Conservation (phyloP, 1,139 yeast species). For the Hansenula lynferdii region DNA sequence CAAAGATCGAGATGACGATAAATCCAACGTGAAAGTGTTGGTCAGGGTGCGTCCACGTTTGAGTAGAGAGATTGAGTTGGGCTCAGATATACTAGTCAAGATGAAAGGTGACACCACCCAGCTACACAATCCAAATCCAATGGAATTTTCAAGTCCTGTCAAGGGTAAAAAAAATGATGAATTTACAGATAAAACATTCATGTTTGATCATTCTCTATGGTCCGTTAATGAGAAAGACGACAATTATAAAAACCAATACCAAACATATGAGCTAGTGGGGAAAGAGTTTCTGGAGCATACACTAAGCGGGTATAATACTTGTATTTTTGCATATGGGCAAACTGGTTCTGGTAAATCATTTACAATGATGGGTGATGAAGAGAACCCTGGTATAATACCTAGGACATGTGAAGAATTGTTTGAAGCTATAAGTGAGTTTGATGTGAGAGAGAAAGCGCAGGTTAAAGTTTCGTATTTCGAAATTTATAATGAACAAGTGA, state of each 20-base stretch:
- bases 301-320: slow-evolving; percentile 66
- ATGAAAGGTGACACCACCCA: slow-evolving; percentile 31
- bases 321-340: slow-evolving; percentile 76
- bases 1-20: slow-evolving; percentile 2
- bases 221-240: slow-evolving; percentile 37
- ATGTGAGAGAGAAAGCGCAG: slow-evolving; percentile 40
- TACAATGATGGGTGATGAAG: slow-evolving; percentile 63
- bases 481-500: slow-evolving; percentile 67
- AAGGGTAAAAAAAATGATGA: slow-evolving; percentile 18
- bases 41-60: slow-evolving; percentile 44
- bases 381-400: slow-evolving; percentile 60
- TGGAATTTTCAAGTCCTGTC: slow-evolving; percentile 9
- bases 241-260: slow-evolving; percentile 41
- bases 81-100: slow-evolving; percentile 23
- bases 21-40: slow-evolving; percentile 35
- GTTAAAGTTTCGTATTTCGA: slow-evolving; percentile 62
- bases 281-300: slow-evolving; percentile 57
- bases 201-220: slow-evolving; percentile 59
- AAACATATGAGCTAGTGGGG: slow-evolving; percentile 51
- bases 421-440: slow-evolving; percentile 34
- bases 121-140: slow-evolving; percentile 13
- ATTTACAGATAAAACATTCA: slow-evolving; percentile 30
- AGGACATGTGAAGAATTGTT: slow-evolving; percentile 52
- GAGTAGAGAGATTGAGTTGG: slow-evolving; percentile 27
- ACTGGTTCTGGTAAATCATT: slow-evolving; percentile 72